A percentile compares a stretch with the other conserved stretches of the same genome.
These are phyloP conservation scores for Bothriochloa decipiens DNA, from an alignment of 176 grass and related monocot species.

Conservation along the genomic window DNA sequence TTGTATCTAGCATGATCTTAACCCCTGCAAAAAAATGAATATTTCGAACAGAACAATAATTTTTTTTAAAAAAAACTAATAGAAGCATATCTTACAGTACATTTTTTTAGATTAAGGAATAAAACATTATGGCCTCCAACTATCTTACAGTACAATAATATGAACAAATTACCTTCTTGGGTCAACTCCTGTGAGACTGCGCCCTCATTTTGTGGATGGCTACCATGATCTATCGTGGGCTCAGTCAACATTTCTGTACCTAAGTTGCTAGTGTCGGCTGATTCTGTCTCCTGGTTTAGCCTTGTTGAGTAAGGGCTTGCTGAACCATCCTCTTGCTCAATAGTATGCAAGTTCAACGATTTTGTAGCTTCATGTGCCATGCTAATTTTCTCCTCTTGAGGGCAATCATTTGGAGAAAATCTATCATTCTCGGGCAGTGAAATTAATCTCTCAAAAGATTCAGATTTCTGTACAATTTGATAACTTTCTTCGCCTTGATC, in stretches of 20 bases:
- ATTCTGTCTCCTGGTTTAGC: slow-evolving; percentile 11
- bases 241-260: slow-evolving; percentile 26
- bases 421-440: slow-evolving; percentile 45
- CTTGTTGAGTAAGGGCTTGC: slow-evolving; percentile 33
- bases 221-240: slow-evolving; percentile 19
- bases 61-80: neutral
- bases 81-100: neutral
- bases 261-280: neutral
- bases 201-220: slow-evolving; percentile 17
- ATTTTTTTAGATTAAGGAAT: neutral
- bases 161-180: slow-evolving; percentile 47
- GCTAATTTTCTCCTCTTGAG: slow-evolving; percentile 43
- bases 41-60: slow-evolving; percentile 31
- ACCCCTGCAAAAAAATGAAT: slow-evolving; percentile 34
- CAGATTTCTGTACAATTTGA: slow-evolving; percentile 45
- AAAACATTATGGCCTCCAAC: neutral
- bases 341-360: slow-evolving; percentile 28
- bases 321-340: slow-evolving; percentile 45
- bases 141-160: slow-evolving; percentile 10
- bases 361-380: slow-evolving; percentile 40
- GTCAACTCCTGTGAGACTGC: slow-evolving; percentile 35
- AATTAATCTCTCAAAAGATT: slow-evolving; percentile 71
- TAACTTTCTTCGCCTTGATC: slow-evolving; percentile 49
- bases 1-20: slow-evolving; percentile 28
- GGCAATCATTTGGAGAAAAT: slow-evolving; percentile 47